Evolutionary conservation across 2,329 filamentous ascomycete genomes (phyloP).

Genomic region (Cyphellophora europaea): DNA sequence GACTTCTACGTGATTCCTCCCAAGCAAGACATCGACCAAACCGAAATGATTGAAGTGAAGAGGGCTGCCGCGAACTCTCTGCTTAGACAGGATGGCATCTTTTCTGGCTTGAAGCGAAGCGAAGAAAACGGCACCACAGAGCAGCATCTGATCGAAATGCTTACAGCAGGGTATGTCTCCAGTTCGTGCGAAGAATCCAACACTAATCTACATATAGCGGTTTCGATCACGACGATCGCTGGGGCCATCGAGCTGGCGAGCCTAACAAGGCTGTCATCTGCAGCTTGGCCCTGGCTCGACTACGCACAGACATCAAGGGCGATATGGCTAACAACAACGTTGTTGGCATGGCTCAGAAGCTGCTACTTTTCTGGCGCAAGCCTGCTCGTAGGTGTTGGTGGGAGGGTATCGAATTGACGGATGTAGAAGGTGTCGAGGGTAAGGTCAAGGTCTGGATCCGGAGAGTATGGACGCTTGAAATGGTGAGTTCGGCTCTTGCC

Average conservation of each 20-base stretch:
- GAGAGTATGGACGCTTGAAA: slow-evolving; percentile 96
- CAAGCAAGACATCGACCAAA: slow-evolving; percentile 67
- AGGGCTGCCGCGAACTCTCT: slow-evolving; percentile 80
- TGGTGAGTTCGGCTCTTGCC: slow-evolving; percentile 44
- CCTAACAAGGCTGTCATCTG: slow-evolving; percentile 98
- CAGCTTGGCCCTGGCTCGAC: slow-evolving; percentile 82
- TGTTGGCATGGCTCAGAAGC: slow-evolving; percentile 96
- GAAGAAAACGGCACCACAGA: slow-evolving; percentile 95
- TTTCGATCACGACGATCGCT: slow-evolving; percentile 89
- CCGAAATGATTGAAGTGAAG: slow-evolving; percentile 94
- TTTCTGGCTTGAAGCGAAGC: slow-evolving; percentile 87
- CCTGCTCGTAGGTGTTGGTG: slow-evolving; percentile 96
- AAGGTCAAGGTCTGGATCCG: slow-evolving; percentile 97
- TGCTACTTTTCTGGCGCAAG: slow-evolving; percentile 96
- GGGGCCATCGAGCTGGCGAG: slow-evolving; percentile 95
- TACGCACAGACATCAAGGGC: slow-evolving; percentile 80
- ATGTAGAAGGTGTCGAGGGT: slow-evolving; percentile 83
- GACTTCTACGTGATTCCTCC: slow-evolving; percentile 98
- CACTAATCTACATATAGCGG: slow-evolving; percentile 48
- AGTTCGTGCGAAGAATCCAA: neutral
- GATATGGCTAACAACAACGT: slow-evolving; percentile 66
- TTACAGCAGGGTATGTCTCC: slow-evolving; percentile 79
- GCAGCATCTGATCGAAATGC: slow-evolving; percentile 97
- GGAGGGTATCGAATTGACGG: slow-evolving; percentile 88
- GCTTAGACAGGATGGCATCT: slow-evolving; percentile 85